Conservation (phyloP, 2,329 filamentous ascomycete species). For the Arthroderma sp. region DNA sequence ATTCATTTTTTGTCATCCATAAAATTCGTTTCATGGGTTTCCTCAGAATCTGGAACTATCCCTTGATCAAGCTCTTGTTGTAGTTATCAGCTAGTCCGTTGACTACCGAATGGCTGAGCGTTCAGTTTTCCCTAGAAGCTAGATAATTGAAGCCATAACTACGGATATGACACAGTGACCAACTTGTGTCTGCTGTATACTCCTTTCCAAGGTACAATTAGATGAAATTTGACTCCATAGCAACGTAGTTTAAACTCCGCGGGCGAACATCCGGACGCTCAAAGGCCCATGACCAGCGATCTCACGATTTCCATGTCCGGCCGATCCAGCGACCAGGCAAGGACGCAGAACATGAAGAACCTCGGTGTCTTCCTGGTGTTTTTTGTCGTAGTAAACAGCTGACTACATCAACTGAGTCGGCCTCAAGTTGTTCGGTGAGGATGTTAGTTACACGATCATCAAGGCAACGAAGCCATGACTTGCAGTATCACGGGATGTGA, state of each 20-base stretch:
- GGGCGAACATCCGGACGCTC: too few species aligned
- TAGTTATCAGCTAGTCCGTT: not conserved
- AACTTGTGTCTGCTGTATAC: too few species aligned
- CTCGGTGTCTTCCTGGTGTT: not conserved
- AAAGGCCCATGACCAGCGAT: too few species aligned
- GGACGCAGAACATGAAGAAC: too few species aligned
- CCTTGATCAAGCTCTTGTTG: not conserved
- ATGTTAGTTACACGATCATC: not conserved
- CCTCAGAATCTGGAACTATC: not conserved
- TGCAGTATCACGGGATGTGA: not conserved
- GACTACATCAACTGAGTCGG: slow-evolving; percentile 1
- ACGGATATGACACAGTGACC: not conserved
- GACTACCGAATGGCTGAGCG: not conserved
- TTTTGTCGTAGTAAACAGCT: not conserved
- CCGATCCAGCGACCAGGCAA: too few species aligned
- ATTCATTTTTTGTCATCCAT: not conserved
- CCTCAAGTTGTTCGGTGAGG: not conserved
- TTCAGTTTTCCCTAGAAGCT: not conserved
- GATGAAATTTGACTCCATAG: too few species aligned
- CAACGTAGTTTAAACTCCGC: too few species aligned
- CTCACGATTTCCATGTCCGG: too few species aligned
- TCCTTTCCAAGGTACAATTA: too few species aligned
- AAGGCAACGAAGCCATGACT: not conserved
- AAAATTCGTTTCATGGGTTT: not conserved
- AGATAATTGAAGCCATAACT: not conserved